These are phyloP conservation scores for Pseudogymnoascus sp. DNA, from an alignment of 2,329 filamentous ascomycete genomes.

Conservation along the genomic window DNA sequence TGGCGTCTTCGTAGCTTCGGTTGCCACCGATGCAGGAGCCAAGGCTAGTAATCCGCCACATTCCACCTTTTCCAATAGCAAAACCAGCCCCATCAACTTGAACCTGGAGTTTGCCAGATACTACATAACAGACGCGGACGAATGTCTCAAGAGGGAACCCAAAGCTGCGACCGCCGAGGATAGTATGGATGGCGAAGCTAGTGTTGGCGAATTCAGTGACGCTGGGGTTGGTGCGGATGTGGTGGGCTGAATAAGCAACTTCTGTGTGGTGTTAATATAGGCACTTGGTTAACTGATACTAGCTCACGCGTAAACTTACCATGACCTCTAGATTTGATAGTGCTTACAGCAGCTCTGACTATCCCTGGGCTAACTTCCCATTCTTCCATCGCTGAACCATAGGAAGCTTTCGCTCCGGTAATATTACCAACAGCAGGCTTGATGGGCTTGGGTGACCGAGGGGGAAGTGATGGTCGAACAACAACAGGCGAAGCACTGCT, in stretches of 20 bases:
- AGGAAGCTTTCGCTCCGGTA: not conserved
- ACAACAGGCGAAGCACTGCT: not conserved
- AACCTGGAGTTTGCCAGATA: slow-evolving; percentile 15
- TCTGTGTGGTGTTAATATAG: slow-evolving; percentile 13
- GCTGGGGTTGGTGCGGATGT: slow-evolving; percentile 11
- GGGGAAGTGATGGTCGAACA: not conserved
- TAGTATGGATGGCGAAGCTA: slow-evolving; percentile 13
- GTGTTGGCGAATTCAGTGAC: slow-evolving; percentile 14
- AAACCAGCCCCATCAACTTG: slow-evolving; percentile 14
- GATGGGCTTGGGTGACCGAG: not conserved
- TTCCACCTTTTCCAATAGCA: slow-evolving; percentile 13
- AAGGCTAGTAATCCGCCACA: slow-evolving; percentile 15
- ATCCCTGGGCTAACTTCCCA: slow-evolving; percentile 18
- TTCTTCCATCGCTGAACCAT: slow-evolving; percentile 9
- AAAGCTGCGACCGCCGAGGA: slow-evolving; percentile 10
- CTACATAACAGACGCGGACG: slow-evolving; percentile 16
- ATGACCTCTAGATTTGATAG: slow-evolving; percentile 16
- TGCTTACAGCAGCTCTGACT: slow-evolving; percentile 7
- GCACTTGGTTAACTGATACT: not conserved
- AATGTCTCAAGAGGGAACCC: slow-evolving; percentile 1
- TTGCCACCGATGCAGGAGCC: not conserved
- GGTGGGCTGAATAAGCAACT: slow-evolving; percentile 18
- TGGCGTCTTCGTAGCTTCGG: not conserved
- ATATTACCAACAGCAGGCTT: not conserved
- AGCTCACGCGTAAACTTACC: slow-evolving; percentile 14